Evolutionary conservation across 768 basidiomycete species (phyloP).

Genomic region (Collybia sp.): DNA sequence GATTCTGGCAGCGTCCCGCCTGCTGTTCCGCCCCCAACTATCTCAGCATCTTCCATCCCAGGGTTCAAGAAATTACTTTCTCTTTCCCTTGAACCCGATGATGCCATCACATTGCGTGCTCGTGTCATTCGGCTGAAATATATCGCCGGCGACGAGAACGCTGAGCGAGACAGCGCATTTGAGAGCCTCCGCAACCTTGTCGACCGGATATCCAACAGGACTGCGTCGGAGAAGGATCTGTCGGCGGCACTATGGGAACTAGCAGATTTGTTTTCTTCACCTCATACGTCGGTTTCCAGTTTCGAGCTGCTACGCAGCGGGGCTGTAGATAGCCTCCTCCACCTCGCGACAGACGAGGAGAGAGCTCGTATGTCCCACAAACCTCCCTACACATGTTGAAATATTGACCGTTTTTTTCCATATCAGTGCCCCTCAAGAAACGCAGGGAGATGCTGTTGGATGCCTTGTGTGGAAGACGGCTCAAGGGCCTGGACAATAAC

Average conservation of each 20-base stretch:
- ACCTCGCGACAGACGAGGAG: slow-evolving; percentile 69
- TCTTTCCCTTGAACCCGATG: slow-evolving; percentile 74
- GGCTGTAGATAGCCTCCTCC: slow-evolving; percentile 80
- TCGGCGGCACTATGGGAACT: slow-evolving; percentile 63
- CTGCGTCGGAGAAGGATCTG: slow-evolving; percentile 60
- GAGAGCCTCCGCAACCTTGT: slow-evolving; percentile 62
- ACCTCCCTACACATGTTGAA: slow-evolving; percentile 1
- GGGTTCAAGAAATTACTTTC: slow-evolving; percentile 70
- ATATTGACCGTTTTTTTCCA: neutral
- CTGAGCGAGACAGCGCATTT: slow-evolving; percentile 58
- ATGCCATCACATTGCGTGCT: slow-evolving; percentile 89
- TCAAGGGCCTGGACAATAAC: slow-evolving; percentile 33
- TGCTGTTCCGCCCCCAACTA: slow-evolving; percentile 23
- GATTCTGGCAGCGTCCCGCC: slow-evolving; percentile 33
- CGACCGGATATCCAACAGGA: slow-evolving; percentile 47
- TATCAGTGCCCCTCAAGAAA: slow-evolving; percentile 52
- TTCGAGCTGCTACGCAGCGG: slow-evolving; percentile 96
- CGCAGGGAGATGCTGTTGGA: slow-evolving; percentile 80
- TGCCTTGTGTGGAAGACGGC: slow-evolving; percentile 58
- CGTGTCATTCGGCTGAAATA: slow-evolving; percentile 86
- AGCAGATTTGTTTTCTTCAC: slow-evolving; percentile 75
- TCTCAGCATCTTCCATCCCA: slow-evolving; percentile 43
- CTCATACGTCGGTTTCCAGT: slow-evolving; percentile 81
- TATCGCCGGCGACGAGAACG: slow-evolving; percentile 51
- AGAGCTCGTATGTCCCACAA: slow-evolving; percentile 44